Percentiles rank a stretch among this genome's conserved stretches.
Evolutionary conservation across 805 yeast genomes (phyloP).

Genomic region (Yamadazyma philogaea): DNA sequence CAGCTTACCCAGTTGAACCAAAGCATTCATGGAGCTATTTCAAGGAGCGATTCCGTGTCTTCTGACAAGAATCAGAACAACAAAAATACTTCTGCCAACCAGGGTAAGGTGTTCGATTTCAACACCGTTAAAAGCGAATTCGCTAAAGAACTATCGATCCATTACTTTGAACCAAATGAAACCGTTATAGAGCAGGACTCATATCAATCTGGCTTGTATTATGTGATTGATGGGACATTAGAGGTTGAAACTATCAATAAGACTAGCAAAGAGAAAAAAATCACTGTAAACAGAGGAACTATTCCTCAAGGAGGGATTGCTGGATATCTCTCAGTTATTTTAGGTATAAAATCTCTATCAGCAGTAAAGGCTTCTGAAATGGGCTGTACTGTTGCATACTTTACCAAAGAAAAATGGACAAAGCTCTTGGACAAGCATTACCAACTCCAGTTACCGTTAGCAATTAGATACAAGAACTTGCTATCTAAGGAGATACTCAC

Average conservation of each 20-base stretch:
- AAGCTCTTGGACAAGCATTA: slow-evolving; percentile 72
- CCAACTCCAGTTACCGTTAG: slow-evolving; percentile 70
- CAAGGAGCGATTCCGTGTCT: neutral
- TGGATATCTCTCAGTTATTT: slow-evolving; percentile 78
- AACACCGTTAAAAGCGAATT: slow-evolving; percentile 46
- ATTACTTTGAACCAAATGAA: slow-evolving; percentile 50
- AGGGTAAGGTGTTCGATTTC: slow-evolving; percentile 7
- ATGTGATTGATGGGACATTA: slow-evolving; percentile 73
- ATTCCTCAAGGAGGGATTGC: slow-evolving; percentile 79
- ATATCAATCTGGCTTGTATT: slow-evolving; percentile 70
- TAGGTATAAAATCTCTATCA: slow-evolving; percentile 77
- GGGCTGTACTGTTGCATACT: slow-evolving; percentile 61
- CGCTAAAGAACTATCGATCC: slow-evolving; percentile 56
- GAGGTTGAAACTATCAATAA: slow-evolving; percentile 43
- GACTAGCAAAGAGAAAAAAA: slow-evolving; percentile 3
- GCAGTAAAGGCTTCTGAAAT: slow-evolving; percentile 59
- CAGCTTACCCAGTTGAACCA: slow-evolving; percentile 12
- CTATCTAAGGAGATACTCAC: slow-evolving; percentile 65
- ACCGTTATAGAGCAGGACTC: slow-evolving; percentile 62
- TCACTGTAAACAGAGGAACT: slow-evolving; percentile 45
- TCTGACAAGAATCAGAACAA: slow-evolving; percentile 4
- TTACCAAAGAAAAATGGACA: slow-evolving; percentile 62
- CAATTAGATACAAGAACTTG: slow-evolving; percentile 65
- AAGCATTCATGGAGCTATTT: slow-evolving; percentile 6
- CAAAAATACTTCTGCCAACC: slow-evolving; percentile 6